phyloP scores from a whole-genome alignment of 768 basidiomycete species.

The Kwoniella sp. region DNA sequence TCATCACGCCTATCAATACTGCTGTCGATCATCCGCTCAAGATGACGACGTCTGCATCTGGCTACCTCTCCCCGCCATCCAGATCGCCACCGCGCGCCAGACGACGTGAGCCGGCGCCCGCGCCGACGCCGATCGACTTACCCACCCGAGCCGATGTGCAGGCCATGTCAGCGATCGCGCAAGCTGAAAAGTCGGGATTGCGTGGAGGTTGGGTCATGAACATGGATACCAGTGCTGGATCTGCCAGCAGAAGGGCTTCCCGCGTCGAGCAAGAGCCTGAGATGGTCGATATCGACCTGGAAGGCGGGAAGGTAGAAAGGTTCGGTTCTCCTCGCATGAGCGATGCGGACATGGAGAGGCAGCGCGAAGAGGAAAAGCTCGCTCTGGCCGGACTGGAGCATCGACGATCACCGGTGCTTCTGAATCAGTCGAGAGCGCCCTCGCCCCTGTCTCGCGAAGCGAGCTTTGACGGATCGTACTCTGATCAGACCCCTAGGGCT shows the following conservation, averaged over 20 bases:
- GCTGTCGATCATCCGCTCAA: conserved; percentile 34
- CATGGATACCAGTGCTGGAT: conserved; percentile 25
- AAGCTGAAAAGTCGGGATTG: conserved; percentile 44
- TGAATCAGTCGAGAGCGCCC: conserved; percentile 16
- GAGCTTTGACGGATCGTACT: conserved; percentile 14
- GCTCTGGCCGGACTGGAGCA: conserved; percentile 33
- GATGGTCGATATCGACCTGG: conserved; percentile 51
- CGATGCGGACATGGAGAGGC: conserved; percentile 25
- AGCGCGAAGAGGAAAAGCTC: conserved; percentile 31
- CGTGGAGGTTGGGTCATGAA: conserved; percentile 52
- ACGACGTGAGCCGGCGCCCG: conserved; percentile 25
- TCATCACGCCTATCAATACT: conserved; percentile 40
- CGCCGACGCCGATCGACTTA: conserved; percentile 43
- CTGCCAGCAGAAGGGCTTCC: conserved; percentile 13
- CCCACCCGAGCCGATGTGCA: conserved; percentile 51
- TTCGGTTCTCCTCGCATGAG: conserved; percentile 37
- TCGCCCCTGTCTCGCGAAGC: conserved; percentile 28
- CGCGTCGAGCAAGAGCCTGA: conserved; percentile 17
- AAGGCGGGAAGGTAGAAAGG: conserved; percentile 42
- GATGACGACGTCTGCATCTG: conserved; percentile 13
- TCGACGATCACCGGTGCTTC: conserved; percentile 18
- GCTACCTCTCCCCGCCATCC: conserved; percentile 44
- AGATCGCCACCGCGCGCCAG: conserved; percentile 24
- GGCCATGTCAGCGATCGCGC: conserved; percentile 47
- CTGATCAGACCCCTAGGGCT: conserved; percentile 17